Conservation (phyloP, 148 eudicot species). For the Vaccinium macrocarpon region DNA sequence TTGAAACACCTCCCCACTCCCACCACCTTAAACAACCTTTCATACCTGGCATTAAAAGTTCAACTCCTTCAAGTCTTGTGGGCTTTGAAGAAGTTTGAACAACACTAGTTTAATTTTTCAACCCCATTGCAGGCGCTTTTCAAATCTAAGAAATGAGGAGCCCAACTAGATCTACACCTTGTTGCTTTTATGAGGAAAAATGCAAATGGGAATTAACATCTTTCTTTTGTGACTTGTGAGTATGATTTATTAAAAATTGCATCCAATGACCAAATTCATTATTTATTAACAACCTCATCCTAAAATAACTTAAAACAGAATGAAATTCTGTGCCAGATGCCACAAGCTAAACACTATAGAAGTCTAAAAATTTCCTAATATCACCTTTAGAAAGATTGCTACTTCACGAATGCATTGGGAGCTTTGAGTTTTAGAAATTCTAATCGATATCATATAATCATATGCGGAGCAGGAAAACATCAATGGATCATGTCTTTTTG, state of each 20-base stretch:
- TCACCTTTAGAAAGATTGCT: not conserved
- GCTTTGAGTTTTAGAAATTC: not conserved
- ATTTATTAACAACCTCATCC: not conserved
- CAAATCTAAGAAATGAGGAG: not conserved
- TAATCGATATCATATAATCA: not conserved
- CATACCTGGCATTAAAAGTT: too few relatives aligned
- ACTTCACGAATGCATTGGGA: not conserved
- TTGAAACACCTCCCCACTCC: not conserved
- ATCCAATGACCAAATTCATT: not conserved
- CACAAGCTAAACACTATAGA: not conserved
- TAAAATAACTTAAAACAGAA: too few relatives aligned
- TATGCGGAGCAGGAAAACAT: not conserved
- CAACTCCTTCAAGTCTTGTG: not conserved
- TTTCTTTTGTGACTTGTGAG: not conserved
- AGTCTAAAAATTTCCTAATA: not conserved
- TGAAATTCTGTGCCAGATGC: not conserved
- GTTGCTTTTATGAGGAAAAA: constrained; percentile 3
- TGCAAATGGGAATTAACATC: not conserved
- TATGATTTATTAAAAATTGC: not conserved
- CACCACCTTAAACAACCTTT: not conserved
- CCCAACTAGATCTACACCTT: not conserved
- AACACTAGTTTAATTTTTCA: not conserved
- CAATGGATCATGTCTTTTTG: not conserved
- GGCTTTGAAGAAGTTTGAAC: constrained; percentile 1
- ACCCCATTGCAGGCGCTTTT: not conserved